Evolutionary conservation across 768 basidiomycete genomes (phyloP).

Genomic region (Russula sp.): DNA sequence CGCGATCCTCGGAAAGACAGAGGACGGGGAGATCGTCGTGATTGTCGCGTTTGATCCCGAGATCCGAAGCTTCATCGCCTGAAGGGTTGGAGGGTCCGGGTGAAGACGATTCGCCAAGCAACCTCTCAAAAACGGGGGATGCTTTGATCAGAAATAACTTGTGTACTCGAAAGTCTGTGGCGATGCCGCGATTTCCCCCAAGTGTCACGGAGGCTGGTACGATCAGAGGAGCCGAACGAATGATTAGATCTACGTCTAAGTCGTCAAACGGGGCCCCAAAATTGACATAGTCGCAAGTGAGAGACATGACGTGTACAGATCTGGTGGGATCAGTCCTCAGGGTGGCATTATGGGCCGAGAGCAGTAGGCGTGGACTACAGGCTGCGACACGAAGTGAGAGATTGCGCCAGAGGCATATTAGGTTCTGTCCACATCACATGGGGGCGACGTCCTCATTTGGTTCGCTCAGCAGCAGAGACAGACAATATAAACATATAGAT

Average conservation of each 20-base stretch:
- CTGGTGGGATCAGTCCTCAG: neutral
- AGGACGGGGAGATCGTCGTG: neutral
- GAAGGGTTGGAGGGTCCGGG: neutral
- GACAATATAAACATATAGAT: neutral
- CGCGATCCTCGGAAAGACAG: conserved; percentile 3
- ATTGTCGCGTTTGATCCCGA: neutral
- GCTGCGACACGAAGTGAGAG: neutral
- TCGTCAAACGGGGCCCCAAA: conserved; percentile 43
- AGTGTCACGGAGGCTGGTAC: no score
- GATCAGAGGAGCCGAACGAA: neutral
- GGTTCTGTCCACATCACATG: neutral
- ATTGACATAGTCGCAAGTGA: conserved; percentile 20
- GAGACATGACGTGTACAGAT: conserved; percentile 2
- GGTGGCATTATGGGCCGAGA: neutral
- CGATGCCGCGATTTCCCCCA: neutral
- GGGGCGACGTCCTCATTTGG: neutral
- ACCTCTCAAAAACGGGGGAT: conserved; percentile 10
- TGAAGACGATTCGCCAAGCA: neutral
- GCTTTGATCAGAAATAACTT: conserved; percentile 9
- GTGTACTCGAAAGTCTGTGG: conserved; percentile 10
- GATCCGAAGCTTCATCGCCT: neutral
- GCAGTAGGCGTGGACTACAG: neutral
- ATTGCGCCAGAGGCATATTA: neutral
- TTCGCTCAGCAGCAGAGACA: neutral
- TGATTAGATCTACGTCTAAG: conserved; percentile 32